A percentile compares a stretch with the other conserved stretches of the same genome.
phyloP scores from a whole-genome alignment of 176 grass and related monocot genomes.

The Ensete ventricosum region DNA sequence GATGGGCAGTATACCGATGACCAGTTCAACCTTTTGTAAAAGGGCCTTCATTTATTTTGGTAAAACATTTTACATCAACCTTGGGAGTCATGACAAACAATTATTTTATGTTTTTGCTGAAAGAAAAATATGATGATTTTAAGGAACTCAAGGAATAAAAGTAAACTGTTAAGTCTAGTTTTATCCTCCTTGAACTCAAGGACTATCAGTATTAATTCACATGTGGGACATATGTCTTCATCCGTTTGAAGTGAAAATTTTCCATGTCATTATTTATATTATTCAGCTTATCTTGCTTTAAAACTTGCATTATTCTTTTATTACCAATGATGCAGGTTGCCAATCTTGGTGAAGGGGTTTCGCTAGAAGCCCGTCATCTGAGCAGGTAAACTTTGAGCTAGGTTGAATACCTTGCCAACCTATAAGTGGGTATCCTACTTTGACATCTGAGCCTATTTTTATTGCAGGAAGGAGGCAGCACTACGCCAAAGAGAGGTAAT shows the following conservation, averaged over 20 bases:
- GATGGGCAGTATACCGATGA: no score
- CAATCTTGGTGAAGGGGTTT: conserved; percentile 78
- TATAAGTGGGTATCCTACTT: not conserved
- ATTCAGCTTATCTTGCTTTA: not conserved
- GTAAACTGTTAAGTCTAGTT: not conserved
- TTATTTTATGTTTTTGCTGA: not conserved
- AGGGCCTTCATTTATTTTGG: no score
- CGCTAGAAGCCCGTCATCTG: conserved; percentile 87
- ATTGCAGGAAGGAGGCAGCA: conserved; percentile 77
- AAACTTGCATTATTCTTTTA: not conserved
- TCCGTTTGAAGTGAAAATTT: no score
- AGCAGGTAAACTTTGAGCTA: conserved; percentile 48
- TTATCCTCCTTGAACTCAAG: not conserved
- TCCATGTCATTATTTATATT: not conserved
- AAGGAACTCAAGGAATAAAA: not conserved
- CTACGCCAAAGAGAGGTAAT: conserved; percentile 81
- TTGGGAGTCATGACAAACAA: not conserved
- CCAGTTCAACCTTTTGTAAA: no score
- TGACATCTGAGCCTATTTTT: conserved; percentile 11
- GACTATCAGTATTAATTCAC: no score
- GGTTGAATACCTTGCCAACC: not conserved
- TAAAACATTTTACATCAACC: no score
- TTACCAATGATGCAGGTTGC: conserved; percentile 49
- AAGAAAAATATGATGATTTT: not conserved
- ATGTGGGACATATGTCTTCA: no score